A percentile compares a stretch with the other conserved stretches of the same genome.
These are phyloP conservation scores for Huntiella omanensis DNA, from an alignment of 2,329 filamentous ascomycete species.

Conservation along the genomic window DNA sequence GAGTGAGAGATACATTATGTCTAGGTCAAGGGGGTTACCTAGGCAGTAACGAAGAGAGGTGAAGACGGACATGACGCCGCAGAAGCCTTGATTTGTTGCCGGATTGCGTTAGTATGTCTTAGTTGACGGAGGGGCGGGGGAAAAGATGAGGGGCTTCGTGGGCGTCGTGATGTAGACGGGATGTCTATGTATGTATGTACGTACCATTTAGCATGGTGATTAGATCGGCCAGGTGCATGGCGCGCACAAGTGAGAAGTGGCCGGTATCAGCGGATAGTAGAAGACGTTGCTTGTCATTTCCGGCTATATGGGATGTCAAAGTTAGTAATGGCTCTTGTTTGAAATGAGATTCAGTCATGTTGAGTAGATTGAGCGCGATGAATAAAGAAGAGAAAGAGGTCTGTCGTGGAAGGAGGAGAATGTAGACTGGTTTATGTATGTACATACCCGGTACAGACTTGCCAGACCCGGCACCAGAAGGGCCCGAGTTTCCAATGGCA, in stretches of 20 bases:
- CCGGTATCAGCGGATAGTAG: slow-evolving; percentile 50
- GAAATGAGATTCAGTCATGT: neutral
- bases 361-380: neutral
- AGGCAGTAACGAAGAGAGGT: slow-evolving; percentile 88
- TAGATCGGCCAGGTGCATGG: slow-evolving; percentile 62
- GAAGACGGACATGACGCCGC: slow-evolving; percentile 88
- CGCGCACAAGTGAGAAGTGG: slow-evolving; percentile 51
- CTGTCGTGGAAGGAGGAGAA: neutral
- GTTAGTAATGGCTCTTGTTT: neutral
- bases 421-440: too few relatives aligned
- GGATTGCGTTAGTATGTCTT: neutral
- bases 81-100: slow-evolving; percentile 40
- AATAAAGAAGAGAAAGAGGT: neutral
- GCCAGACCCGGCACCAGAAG: neutral
- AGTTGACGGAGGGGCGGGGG: neutral
- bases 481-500: slow-evolving; percentile 26
- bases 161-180: neutral
- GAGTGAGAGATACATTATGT: slow-evolving; percentile 65
- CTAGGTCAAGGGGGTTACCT: slow-evolving; percentile 43
- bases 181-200: too few relatives aligned
- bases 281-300: slow-evolving; percentile 54
- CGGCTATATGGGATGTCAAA: slow-evolving; percentile 22
- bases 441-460: slow-evolving; percentile 17
- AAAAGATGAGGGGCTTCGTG: neutral
- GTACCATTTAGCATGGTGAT: slow-evolving; percentile 68